Conservation (phyloP, 805 yeast species). For the Grigorovia transvaalensis region DNA sequence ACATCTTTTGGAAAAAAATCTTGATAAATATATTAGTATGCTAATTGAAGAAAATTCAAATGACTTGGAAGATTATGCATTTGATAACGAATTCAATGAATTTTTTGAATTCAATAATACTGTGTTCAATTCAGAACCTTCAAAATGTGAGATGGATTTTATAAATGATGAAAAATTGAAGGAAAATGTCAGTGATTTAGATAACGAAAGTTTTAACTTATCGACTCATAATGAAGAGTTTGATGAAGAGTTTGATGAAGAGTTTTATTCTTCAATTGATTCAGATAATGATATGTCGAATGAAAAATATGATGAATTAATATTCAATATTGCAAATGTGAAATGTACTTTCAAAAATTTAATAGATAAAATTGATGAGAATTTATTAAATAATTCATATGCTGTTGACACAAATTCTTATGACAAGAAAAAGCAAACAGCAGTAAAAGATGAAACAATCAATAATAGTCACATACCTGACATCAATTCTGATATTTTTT, state of each 20-base stretch:
- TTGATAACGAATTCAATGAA: neutral
- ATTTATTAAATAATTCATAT: neutral
- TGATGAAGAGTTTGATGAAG: neutral
- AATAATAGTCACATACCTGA: neutral
- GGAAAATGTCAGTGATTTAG: neutral
- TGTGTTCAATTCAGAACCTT: neutral
- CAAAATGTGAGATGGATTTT: neutral
- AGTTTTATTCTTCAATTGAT: neutral
- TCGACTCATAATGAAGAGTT: neutral
- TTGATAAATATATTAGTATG: neutral
- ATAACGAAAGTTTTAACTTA: neutral
- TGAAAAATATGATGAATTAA: neutral
- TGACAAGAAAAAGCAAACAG: neutral
- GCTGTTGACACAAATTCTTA: neutral
- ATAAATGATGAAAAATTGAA: neutral
- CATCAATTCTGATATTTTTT: neutral
- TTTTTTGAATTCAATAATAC: neutral
- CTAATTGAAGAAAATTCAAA: neutral
- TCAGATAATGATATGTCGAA: neutral
- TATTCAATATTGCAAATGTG: neutral
- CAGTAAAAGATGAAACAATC: neutral
- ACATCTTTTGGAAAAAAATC: neutral
- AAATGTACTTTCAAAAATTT: neutral
- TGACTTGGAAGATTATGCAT: neutral
- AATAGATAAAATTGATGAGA: neutral